These are phyloP conservation scores for Gremmenia infestans DNA, from an alignment of 2,329 filamentous ascomycete genomes.

Conservation along the genomic window DNA sequence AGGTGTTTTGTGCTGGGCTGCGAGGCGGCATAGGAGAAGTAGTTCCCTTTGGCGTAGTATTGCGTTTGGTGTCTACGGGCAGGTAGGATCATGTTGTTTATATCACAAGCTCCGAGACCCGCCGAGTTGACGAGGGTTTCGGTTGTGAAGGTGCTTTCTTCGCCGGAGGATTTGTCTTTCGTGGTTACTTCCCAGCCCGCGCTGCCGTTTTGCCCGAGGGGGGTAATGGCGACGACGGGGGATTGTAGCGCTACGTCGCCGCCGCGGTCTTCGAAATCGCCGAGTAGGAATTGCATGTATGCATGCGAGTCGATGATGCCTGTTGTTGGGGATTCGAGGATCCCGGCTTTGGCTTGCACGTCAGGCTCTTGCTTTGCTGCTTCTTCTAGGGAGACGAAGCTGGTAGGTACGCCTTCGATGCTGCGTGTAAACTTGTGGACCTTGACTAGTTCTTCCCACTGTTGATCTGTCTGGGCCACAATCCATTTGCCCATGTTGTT, in stretches of 20 bases:
- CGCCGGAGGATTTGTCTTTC: constrained; percentile 41
- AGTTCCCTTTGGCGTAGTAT: constrained; percentile 90
- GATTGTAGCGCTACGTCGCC: constrained; percentile 70
- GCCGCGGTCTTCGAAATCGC: constrained; percentile 69
- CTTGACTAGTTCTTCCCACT: constrained; percentile 46
- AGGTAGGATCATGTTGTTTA: constrained; percentile 80
- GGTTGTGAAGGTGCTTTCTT: constrained; percentile 58
- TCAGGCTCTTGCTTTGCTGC: constrained; percentile 64
- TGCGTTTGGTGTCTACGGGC: constrained; percentile 50
- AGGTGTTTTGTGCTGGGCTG: constrained; percentile 64
- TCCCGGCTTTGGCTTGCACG: constrained; percentile 65
- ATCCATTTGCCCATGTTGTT: constrained; percentile 87
- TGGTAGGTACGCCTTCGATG: constrained; percentile 57
- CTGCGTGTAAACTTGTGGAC: constrained; percentile 42
- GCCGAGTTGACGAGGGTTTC: constrained; percentile 82
- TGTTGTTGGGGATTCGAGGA: constrained; percentile 79
- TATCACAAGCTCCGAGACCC: constrained; percentile 67
- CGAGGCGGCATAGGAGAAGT: constrained; percentile 75
- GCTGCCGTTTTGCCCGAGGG: constrained; percentile 37
- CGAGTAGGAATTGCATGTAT: constrained; percentile 76
- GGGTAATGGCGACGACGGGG: constrained; percentile 52
- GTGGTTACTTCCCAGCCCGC: constrained; percentile 66
- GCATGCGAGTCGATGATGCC: constrained; percentile 87
- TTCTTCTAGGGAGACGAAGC: constrained; percentile 62
- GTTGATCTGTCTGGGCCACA: constrained; percentile 72